Base-by-base conservation (phyloP, 176 grass and related monocot genomes). In the Microstegium vimineum region DNA sequence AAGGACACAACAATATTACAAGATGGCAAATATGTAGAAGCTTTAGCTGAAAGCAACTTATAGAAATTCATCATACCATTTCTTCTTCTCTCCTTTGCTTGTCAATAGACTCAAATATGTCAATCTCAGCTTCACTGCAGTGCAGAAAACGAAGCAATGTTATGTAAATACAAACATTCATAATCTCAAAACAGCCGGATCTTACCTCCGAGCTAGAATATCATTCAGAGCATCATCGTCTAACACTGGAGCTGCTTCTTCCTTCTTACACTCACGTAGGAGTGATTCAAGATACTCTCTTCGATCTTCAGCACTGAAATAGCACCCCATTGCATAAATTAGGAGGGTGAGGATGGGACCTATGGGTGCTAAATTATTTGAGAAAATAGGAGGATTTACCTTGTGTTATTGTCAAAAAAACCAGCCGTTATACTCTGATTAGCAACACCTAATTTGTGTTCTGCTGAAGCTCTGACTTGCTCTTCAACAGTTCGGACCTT, bases 401-500 rank as follows among this genome's bases (percentile, higher is more conserved):
- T 99, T 68, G 96, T 99, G 60, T 99, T 99, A 68, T 99, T 99
- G 89, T 99, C 96, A 47, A 99, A 99, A 85, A 99, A 99, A 41
- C 96, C 96, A 69, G 96, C 96, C 69, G 96, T 99, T 77, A 99
- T 99, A 90, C 96, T 99, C 85, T 99, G 96, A 84, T 99, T 99
- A 88, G 96, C 96, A 90, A 99, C 91, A 17, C 93, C 87, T 73
- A 99, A 92, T 82, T 99, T 99, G 87, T 99, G 96, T 75, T 99
- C 96, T 40, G 96, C 96, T 81, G 96, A 94, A 92, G 96, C 96
- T 83, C 96, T 93, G 52, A 99, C 96, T 93, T 99, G 96, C 64
- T 99, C 96, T 90, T 99, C 96, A 66, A 99, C 96, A 74, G 77
- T 91, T 26, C 85, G 80, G 26, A 99, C 91, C 96, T 99, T 97